These are phyloP conservation scores for Moringa oleifera DNA, from an alignment of 345 rosid species.

Conservation along the genomic window DNA sequence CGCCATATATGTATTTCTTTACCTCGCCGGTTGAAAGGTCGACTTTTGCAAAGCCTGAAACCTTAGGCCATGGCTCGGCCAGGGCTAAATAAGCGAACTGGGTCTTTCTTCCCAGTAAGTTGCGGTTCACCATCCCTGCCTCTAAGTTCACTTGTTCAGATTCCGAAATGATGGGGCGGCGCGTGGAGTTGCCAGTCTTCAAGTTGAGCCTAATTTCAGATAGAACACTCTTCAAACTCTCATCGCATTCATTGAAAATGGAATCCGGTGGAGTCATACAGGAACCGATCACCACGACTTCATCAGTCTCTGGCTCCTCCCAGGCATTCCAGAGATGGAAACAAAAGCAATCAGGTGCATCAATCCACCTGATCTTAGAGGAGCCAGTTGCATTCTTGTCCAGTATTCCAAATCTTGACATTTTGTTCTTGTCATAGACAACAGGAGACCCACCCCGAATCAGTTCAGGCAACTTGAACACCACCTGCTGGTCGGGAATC, in stretches of 20 bases:
- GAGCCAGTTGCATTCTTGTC: constrained; percentile 52
- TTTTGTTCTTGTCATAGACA: constrained; percentile 64
- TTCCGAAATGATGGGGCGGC: constrained; percentile 47
- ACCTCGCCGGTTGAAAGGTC: constrained; percentile 56
- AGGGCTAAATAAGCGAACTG: constrained; percentile 62
- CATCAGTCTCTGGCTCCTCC: constrained; percentile 84
- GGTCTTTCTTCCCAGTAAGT: constrained; percentile 69
- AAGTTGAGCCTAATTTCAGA: constrained; percentile 72
- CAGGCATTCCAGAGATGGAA: constrained; percentile 96
- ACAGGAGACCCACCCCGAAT: constrained; percentile 84
- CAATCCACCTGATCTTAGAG: constrained; percentile 51
- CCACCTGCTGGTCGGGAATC: constrained; percentile 85
- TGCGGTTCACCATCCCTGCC: constrained; percentile 87
- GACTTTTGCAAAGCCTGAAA: constrained; percentile 79
- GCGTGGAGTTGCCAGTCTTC: constrained; percentile 57
- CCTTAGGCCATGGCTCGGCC: constrained; percentile 93
- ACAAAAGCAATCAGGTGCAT: constrained; percentile 80
- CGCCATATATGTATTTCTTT: constrained; percentile 53
- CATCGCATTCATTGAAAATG: constrained; percentile 79
- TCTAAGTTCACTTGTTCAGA: constrained; percentile 64
- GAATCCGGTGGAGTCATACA: constrained; percentile 91
- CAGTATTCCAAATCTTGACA: constrained; percentile 66
- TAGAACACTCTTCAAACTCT: constrained; percentile 59
- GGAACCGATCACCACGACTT: constrained; percentile 79
- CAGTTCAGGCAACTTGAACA: constrained; percentile 76